These are phyloP conservation scores for Citrus hindsii DNA, from an alignment of 345 rosid species.

Conservation along the genomic window DNA sequence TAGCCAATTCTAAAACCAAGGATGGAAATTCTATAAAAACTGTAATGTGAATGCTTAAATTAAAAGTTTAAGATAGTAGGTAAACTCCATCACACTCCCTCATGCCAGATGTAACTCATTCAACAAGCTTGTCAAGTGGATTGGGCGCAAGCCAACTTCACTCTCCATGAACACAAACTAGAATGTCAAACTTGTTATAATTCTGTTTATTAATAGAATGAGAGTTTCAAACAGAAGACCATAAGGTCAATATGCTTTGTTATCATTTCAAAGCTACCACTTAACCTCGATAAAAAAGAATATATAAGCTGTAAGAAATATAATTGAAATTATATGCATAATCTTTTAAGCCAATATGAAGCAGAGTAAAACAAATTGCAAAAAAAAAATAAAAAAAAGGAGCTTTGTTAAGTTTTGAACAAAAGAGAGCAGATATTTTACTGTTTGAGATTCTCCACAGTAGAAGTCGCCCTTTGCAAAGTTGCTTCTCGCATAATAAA, in stretches of 20 bases:
- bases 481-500: slow-evolving; percentile 40
- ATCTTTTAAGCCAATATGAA: neutral
- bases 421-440: slow-evolving; percentile 17
- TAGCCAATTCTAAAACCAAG: neutral
- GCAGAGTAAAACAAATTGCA: neutral
- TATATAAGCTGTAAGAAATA: neutral
- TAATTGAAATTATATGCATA: neutral
- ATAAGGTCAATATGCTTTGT: neutral
- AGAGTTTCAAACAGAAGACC: neutral
- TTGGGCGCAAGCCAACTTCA: neutral
- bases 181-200: neutral
- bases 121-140: neutral
- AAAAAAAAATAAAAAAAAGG: neutral
- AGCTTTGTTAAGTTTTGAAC: neutral
- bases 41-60: neutral
- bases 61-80: neutral
- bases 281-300: neutral
- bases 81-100: neutral
- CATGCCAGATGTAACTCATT: neutral
- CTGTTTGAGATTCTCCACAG: slow-evolving; percentile 34
- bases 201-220: neutral
- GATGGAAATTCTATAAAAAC: neutral
- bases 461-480: slow-evolving; percentile 47
- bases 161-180: neutral
- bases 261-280: neutral